These are phyloP conservation scores for Myxozyma monticola DNA, from an alignment of 805 yeast species.

Conservation along the genomic window DNA sequence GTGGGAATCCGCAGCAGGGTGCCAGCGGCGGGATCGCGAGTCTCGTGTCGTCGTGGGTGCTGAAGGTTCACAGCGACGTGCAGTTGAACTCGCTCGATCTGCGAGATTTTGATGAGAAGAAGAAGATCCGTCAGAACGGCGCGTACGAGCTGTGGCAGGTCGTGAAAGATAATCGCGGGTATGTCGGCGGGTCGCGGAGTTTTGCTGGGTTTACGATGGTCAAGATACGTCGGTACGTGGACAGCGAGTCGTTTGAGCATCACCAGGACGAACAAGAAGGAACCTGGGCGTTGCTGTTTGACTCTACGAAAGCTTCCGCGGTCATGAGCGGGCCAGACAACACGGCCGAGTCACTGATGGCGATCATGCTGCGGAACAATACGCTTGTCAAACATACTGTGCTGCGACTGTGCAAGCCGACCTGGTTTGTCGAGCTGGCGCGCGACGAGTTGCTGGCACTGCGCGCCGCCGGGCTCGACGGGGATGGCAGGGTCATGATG, in stretches of 20 bases:
- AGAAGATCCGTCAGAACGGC: not conserved
- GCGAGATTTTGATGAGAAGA: not conserved
- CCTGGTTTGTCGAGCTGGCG: slow-evolving; percentile 11
- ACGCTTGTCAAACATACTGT: slow-evolving; percentile 1
- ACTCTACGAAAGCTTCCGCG: not conserved
- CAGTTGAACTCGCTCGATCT: slow-evolving; percentile 10
- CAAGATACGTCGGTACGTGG: not conserved
- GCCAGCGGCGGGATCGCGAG: not conserved
- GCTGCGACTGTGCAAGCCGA: slow-evolving; percentile 18
- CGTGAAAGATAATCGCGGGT: slow-evolving; percentile 9
- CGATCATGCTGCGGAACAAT: slow-evolving; percentile 7
- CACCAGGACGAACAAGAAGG: not conserved
- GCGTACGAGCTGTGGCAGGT: slow-evolving; percentile 13
- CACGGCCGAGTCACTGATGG: slow-evolving; percentile 1
- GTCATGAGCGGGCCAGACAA: not conserved
- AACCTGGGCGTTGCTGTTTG: slow-evolving; percentile 20
- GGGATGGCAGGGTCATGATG: too few relatives aligned
- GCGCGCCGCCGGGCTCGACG: slow-evolving; percentile 6
- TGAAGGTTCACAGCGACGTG: slow-evolving; percentile 20
- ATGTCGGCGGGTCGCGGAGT: slow-evolving; percentile 8
- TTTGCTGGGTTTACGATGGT: slow-evolving; percentile 24
- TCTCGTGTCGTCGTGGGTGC: slow-evolving; percentile 8
- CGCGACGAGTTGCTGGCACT: not conserved
- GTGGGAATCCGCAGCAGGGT: not conserved
- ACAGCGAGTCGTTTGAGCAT: not conserved